A percentile compares a stretch with the other conserved stretches of the same genome.
Conservation (phyloP, 306 rosid species). For the Dalbergia cochinchinensis region DNA sequence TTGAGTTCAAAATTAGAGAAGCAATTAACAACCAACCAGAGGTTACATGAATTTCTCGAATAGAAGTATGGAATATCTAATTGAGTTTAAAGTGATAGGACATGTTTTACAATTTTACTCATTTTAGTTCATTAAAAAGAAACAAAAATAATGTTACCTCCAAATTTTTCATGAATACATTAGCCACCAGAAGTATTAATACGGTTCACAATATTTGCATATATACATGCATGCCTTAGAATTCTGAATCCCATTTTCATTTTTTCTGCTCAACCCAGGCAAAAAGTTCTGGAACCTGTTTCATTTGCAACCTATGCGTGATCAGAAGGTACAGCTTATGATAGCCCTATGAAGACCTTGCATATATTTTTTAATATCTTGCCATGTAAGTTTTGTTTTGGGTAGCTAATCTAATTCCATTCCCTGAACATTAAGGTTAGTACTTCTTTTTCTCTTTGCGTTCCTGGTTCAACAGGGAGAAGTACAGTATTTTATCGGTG, state of each 20-base stretch:
- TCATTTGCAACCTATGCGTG: constrained; percentile 99
- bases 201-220: neutral
- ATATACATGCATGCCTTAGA: neutral
- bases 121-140: constrained; percentile 1
- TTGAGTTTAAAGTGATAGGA: constrained; percentile 26
- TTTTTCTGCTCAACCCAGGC: constrained; percentile 61
- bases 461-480: constrained; percentile 75
- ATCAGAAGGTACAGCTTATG: constrained; percentile 74
- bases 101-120: neutral
- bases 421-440: neutral
- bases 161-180: constrained; percentile 7
- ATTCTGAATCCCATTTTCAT: constrained; percentile 30
- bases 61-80: constrained; percentile 10
- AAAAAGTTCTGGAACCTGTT: constrained; percentile 97
- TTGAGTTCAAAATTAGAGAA: neutral
- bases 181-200: neutral
- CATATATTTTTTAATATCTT: constrained; percentile 23
- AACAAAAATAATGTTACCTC: neutral
- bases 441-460: neutral
- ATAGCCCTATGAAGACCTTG: constrained; percentile 31
- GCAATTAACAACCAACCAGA: too few relatives aligned
- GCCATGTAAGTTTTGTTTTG: neutral
- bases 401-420: neutral
- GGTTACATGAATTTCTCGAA: neutral
- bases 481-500: constrained; percentile 97